Conservation (phyloP, 75 land plant species). For the Selaginella tamariscina region DNA sequence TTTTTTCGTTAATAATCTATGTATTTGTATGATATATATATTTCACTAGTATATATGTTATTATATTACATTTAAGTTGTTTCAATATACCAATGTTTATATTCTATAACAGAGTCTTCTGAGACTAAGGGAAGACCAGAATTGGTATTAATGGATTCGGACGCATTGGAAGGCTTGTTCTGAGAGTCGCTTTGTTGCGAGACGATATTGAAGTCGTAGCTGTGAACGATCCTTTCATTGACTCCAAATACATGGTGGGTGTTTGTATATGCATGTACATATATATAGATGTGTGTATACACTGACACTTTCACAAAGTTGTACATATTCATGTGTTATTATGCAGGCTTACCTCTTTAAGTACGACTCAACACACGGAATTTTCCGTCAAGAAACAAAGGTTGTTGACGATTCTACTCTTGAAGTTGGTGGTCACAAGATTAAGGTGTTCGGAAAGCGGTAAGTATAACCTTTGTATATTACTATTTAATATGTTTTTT, state of each 20-base stretch:
- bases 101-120: not conserved
- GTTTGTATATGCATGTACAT: not conserved
- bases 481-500: not conserved
- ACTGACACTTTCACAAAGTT: too few relatives aligned
- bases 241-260: slow-evolving; percentile 73
- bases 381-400: not conserved
- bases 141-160: slow-evolving; percentile 45
- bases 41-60: too few relatives aligned
- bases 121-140: not conserved
- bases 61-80: too few relatives aligned
- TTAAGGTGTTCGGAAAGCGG: slow-evolving; percentile 6
- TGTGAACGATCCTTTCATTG: slow-evolving; percentile 91
- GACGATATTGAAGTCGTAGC: slow-evolving; percentile 92
- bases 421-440: slow-evolving; percentile 11
- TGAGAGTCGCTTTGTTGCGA: slow-evolving; percentile 53
- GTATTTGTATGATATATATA: too few relatives aligned
- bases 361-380: slow-evolving; percentile 9
- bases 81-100: too few relatives aligned
- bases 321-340: not conserved
- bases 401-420: not conserved
- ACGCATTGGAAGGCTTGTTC: slow-evolving; percentile 81
- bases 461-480: not conserved
- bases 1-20: too few relatives aligned
- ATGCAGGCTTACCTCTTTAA: slow-evolving; percentile 8
- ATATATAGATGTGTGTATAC: too few relatives aligned